Evolutionary conservation across 805 yeast species (phyloP), one percentile per base, ranked within the genome.

Genomic region (Candida awuae): DNA sequence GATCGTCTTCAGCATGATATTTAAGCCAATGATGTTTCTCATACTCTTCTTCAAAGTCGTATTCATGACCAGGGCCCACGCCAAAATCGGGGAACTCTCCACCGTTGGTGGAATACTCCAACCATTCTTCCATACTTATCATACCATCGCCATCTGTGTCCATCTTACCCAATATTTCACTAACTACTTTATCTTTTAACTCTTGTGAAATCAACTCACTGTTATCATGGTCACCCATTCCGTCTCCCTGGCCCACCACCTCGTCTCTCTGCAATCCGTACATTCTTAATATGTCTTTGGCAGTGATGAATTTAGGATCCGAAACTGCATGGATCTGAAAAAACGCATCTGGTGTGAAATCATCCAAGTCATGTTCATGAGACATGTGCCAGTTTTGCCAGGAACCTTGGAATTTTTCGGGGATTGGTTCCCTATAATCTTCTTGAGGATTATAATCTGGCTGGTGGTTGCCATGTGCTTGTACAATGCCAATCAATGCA

Each of bases 11-110:
- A 40, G 73, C 69, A 55, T 84, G 92, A 54, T 70, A 80, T 61
- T 86, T 67, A 44, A 79, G 73, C 97, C 97, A 90, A 59, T 88
- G 97, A 58, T 88, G 97, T 41, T 84, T 79, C 58, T 90, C 97
- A 56, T 88, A 90, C 57, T 88, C 97, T 49, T 76, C 72, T 60
- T 88, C 97, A 54, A 87, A 90, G 62, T 85, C 95, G 26, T 87
- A 80, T 62, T 88, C 96, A 55, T 88, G 96, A 13, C 61, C 62
- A 7, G 85, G 88, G 22, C 97, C 97, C 43, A 80, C 77, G 8
- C 95, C 94, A 57, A 88, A 77, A 59, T 90, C 97, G 1, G 97
- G 97, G 54, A 90, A 73, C 46, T 74, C 73, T 1, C 82, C 80
- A 8, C 94, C 94, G 10, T 58, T 61, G 2, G 59, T 58, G 8